Base-by-base conservation (phyloP, 306 rosid genomes). In the Gastrolobium villosum region DNA sequence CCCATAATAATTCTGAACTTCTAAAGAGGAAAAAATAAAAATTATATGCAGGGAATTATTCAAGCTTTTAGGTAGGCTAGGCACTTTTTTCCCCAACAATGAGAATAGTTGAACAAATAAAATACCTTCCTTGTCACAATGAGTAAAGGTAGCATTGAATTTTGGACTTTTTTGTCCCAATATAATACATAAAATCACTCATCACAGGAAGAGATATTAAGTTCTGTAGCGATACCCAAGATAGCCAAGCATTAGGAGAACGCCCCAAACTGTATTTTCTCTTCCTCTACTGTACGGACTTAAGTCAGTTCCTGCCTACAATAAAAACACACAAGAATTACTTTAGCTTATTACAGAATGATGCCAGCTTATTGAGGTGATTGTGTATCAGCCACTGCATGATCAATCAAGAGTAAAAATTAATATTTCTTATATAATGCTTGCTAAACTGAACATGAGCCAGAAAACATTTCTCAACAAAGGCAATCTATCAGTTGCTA, bases 191-290 rank as follows among this genome's bases (percentile, higher is more conserved):
- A 49, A 70, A 77, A 75, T 63, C 70, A 77, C 50, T 76, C 31
- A 48, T 70, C 45, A 49, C 14, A 77, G 59, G 65, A 70, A 50
- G 53, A 82, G 63, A 57, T 65, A 11, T 36, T 53, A 66, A 80
- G 86, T 55, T 81, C 35, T 70, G 81, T 10, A 30, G 70, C 40
- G 71, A 82, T 93, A 95, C 98, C 99, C 99, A 54, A 95, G 99
- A 87, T 95, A 95, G 81, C 96, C 98, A 78, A 85, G 5, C 99
- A 95, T 95, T 56, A 95, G 84, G 28, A 94, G 87, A 81, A 91
- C 79, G 0, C 98, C 98, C 99, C 99, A 95, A 36, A 86, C 85
- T 30, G 99, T 95, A 86, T 91, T 95, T 90, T 95, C 99, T 83
- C 99, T 89, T 88, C 97, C 98, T 79, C 87, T 83, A 78, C 89